Evolutionary conservation across 208 protist genomes (phyloP).

Genomic region (Leishmania tarentolae): DNA sequence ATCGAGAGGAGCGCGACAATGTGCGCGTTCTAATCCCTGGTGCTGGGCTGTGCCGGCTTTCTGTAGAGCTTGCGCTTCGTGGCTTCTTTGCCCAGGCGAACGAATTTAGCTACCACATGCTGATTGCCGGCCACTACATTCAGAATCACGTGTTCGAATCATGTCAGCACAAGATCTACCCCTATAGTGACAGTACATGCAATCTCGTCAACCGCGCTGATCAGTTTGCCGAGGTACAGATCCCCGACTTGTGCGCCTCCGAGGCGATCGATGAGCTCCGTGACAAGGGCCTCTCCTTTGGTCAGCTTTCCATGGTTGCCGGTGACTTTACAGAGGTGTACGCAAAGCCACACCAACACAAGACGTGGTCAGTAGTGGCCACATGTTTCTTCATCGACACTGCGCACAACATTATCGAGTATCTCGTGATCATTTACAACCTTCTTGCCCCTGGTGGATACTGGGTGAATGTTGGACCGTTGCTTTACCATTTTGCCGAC

Average conservation of each 20-base stretch:
- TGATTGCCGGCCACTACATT: slow-evolving; percentile 96
- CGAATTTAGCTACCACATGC: slow-evolving; percentile 98
- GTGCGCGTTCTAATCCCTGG: slow-evolving; percentile 89
- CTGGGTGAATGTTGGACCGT: slow-evolving; percentile 96
- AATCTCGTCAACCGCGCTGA: slow-evolving; percentile 91
- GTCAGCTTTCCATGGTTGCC: slow-evolving; percentile 96
- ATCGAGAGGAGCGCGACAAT: slow-evolving; percentile 38
- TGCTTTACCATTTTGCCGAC: slow-evolving; percentile 96
- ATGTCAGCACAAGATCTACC: slow-evolving; percentile 88
- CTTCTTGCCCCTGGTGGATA: slow-evolving; percentile 92
- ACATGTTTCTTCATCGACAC: slow-evolving; percentile 98
- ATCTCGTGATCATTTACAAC: slow-evolving; percentile 93
- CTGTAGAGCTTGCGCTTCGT: slow-evolving; percentile 92
- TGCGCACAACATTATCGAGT: slow-evolving; percentile 96
- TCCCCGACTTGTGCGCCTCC: slow-evolving; percentile 92
- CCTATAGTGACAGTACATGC: slow-evolving; percentile 92
- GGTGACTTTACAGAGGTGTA: slow-evolving; percentile 98
- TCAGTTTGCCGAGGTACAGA: slow-evolving; percentile 85
- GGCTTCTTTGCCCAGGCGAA: slow-evolving; percentile 96
- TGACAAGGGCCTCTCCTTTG: slow-evolving; percentile 52
- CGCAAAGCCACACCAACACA: slow-evolving; percentile 74
- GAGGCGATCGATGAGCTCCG: slow-evolving; percentile 78
- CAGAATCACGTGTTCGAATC: slow-evolving; percentile 92
- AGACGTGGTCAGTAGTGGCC: slow-evolving; percentile 91
- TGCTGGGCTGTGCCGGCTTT: slow-evolving; percentile 93